Base-by-base conservation (phyloP, 176 grass and related monocot species). In the Leersia perrieri region DNA sequence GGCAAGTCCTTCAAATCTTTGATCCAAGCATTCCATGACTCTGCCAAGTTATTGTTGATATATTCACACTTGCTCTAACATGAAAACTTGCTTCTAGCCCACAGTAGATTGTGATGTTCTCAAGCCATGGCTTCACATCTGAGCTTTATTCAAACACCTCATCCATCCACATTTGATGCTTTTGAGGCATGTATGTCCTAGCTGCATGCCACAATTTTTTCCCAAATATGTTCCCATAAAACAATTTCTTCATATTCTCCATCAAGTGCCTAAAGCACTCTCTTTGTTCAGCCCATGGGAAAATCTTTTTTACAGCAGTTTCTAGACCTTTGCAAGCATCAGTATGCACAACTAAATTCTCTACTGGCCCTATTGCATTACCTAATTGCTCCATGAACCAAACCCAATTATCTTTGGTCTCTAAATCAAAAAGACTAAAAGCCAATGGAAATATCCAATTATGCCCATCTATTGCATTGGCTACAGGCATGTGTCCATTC, bases 121-220 rank as follows among this genome's bases (percentile, higher is more conserved):
- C 1, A 2, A 73, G 7, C 26, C 41, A 73, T 1, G 0, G 0
- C 0, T 1, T 0, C 1, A 51, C 5, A 1, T 20, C 70, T 4
- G 42, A 13, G 7, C 1, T 30, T 0, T 2, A 25, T 4, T 7
- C 25, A 3, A 53, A 0, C 15, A 73, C 28, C 9, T 33, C 51
- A 7, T 2, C 4, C 41, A 53, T 10, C 1, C 32, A 23, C 0
- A 7, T 5, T 7, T 33, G 3, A 31, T 32, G 5, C 14, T 44
- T 73, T 2, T 29, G 5, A 0, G 3, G 1, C 18, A 2, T 73
- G 5, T 73, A 73, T 22, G 70, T 27, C 13, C 27, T 30, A 4
- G 70, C 70, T 20, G 40, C 70, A 20, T 25, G 70, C 2, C 25
- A 73, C 70, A 73, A 32, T 2, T 51, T 16, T 5, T 16, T n/a